These are phyloP conservation scores for Termitomyces sp. DNA, from an alignment of 768 basidiomycete species.

Conservation along the genomic window DNA sequence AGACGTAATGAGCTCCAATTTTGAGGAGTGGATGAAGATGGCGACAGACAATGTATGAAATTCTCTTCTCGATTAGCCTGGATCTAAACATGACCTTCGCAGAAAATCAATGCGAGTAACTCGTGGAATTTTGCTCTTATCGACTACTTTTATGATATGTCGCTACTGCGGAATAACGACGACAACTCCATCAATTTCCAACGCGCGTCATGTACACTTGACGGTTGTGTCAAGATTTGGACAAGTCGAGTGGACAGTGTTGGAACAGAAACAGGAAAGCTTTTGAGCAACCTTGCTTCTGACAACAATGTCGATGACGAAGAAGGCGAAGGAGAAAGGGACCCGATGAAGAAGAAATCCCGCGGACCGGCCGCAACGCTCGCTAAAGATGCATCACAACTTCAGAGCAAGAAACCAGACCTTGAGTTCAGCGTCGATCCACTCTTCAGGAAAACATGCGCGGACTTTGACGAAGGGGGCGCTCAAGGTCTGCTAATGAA, in stretches of 20 bases:
- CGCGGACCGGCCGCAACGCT: conserved; percentile 78
- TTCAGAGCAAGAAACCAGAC: conserved; percentile 90
- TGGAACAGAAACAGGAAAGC: conserved; percentile 92
- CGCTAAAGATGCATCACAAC: conserved; percentile 76
- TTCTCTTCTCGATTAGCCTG: conserved; percentile 2
- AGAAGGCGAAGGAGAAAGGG: conserved; percentile 56
- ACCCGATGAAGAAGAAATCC: conserved; percentile 53
- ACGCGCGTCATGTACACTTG: conserved; percentile 94
- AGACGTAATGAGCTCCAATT: conserved; percentile 89
- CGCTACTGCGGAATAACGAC: conserved; percentile 82
- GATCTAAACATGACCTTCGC: conserved; percentile 12
- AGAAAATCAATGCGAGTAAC: conserved; percentile 99
- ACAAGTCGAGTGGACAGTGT: conserved; percentile 96
- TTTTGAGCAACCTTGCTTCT: conserved; percentile 81
- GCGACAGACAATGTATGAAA: conserved; percentile 90
- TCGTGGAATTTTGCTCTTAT: conserved; percentile 98
- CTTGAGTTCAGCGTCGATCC: conserved; percentile 96
- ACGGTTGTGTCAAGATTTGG: conserved; percentile 99
- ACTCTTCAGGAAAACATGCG: conserved; percentile 94
- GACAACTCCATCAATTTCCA: conserved; percentile 99
- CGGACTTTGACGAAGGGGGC: conserved; percentile 98
- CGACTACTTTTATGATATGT: conserved; percentile 99
- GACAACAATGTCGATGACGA: conserved; percentile 48
- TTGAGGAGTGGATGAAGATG: conserved; percentile 99
- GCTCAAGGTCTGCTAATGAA: conserved; percentile 97